These are phyloP conservation scores for Penicillium psychrosexuale DNA, from an alignment of 2,329 filamentous ascomycete species.

Conservation along the genomic window DNA sequence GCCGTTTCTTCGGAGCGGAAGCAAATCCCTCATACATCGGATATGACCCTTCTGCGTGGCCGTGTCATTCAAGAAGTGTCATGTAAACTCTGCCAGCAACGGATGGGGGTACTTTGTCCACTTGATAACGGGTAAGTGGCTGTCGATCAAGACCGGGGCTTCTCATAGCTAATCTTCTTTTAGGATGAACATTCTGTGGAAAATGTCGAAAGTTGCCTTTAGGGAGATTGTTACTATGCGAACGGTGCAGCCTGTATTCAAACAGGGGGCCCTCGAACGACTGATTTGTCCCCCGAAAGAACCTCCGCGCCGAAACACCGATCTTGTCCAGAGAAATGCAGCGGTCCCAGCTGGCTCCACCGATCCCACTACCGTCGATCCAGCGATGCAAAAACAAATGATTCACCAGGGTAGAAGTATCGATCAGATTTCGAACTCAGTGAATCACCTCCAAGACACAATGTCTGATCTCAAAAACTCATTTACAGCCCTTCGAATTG, in stretches of 20 bases:
- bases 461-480: slow-evolving; percentile 41
- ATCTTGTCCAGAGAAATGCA: slow-evolving; percentile 20
- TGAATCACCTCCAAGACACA: slow-evolving; percentile 39
- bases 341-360: slow-evolving; percentile 22
- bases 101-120: slow-evolving; percentile 35
- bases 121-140: slow-evolving; percentile 37
- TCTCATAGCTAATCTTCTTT: neutral
- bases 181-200: slow-evolving; percentile 42
- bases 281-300: slow-evolving; percentile 28
- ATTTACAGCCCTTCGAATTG: slow-evolving; percentile 39
- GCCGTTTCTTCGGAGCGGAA: slow-evolving; percentile 37
- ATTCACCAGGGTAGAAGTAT: slow-evolving; percentile 38
- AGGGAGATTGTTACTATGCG: slow-evolving; percentile 41
- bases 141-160: neutral
- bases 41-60: slow-evolving; percentile 34
- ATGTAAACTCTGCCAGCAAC: slow-evolving; percentile 40
- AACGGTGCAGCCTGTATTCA: slow-evolving; percentile 36
- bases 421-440: slow-evolving; percentile 39
- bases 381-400: slow-evolving; percentile 34
- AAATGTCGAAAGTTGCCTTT: slow-evolving; percentile 39
- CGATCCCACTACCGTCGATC: slow-evolving; percentile 17
- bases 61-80: slow-evolving; percentile 37
- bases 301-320: slow-evolving; percentile 18
- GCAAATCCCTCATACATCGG: slow-evolving; percentile 37
- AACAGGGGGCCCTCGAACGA: slow-evolving; percentile 33